Evolutionary conservation across 1,284 basidiomycete genomes (phyloP).

Genomic region (Mycena citricolor): DNA sequence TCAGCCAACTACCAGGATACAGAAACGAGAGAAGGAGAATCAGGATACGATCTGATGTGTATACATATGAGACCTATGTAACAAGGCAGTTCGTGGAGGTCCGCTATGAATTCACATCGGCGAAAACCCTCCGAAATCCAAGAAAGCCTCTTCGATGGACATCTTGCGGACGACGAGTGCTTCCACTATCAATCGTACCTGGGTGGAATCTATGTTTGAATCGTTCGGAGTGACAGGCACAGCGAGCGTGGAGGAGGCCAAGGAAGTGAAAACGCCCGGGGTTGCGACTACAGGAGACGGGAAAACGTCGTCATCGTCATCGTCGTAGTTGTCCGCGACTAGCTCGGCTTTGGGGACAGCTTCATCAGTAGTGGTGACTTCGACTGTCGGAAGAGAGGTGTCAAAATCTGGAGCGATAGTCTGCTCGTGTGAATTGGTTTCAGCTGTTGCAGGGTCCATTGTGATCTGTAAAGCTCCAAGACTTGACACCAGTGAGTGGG

Average conservation of each 20-base stretch:
- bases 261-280: slow-evolving; percentile 29
- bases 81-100: too few species aligned
- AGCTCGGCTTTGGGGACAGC: slow-evolving; percentile 4
- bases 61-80: too few species aligned
- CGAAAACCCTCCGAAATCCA: slow-evolving; percentile 71
- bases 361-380: slow-evolving; percentile 7
- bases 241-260: slow-evolving; percentile 25
- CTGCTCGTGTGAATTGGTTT: slow-evolving; percentile 13
- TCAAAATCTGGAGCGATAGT: too few species aligned
- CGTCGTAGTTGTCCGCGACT: slow-evolving; percentile 22
- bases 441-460: slow-evolving; percentile 22
- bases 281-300: slow-evolving; percentile 31
- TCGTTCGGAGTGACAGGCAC: slow-evolving; percentile 14
- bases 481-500: slow-evolving; percentile 26
- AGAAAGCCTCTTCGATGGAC: slow-evolving; percentile 67
- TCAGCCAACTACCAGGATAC: too few species aligned
- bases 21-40: too few species aligned
- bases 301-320: slow-evolving; percentile 43
- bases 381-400: slow-evolving; percentile 25
- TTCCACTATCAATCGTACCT: slow-evolving; percentile 70
- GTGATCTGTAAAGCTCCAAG: slow-evolving; percentile 36
- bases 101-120: too few species aligned
- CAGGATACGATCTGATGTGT: too few species aligned
- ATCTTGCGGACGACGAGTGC: slow-evolving; percentile 74
- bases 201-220: slow-evolving; percentile 26